A percentile compares a stretch with the other conserved stretches of the same genome.
Conservation (phyloP, 768 basidiomycete genomes). For the Lactifluus subvellereus region DNA sequence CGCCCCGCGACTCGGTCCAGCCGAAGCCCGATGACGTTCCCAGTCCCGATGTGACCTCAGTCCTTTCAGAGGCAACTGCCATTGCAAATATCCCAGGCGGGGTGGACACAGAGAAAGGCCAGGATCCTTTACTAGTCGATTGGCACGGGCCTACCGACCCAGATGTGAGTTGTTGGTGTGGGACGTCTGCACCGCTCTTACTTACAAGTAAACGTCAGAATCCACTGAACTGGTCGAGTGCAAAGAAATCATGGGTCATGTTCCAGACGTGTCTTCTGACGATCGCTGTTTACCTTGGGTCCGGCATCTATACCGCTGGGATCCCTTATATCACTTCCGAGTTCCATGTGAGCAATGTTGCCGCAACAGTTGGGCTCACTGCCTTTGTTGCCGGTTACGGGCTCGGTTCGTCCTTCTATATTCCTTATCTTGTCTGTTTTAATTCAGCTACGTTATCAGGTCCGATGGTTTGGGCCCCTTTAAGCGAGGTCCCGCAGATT, state of each 20-base stretch:
- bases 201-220: neutral
- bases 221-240: slow-evolving; percentile 30
- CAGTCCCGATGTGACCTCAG: neutral
- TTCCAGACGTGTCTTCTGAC: slow-evolving; percentile 33
- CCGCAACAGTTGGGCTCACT: slow-evolving; percentile 31
- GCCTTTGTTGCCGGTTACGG: slow-evolving; percentile 29
- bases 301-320: slow-evolving; percentile 32
- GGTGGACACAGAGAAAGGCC: slow-evolving; percentile 13
- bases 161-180: slow-evolving; percentile 9
- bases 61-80: neutral
- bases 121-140: slow-evolving; percentile 26
- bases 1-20: neutral
- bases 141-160: slow-evolving; percentile 28
- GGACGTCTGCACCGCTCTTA: no score
- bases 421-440: neutral
- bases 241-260: slow-evolving; percentile 31
- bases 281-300: slow-evolving; percentile 34
- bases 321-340: slow-evolving; percentile 28
- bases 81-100: neutral
- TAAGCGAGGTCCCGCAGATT: slow-evolving; percentile 32
- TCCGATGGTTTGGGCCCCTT: slow-evolving; percentile 31
- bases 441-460: slow-evolving; percentile 10
- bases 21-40: neutral
- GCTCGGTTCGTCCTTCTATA: slow-evolving; percentile 18
- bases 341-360: slow-evolving; percentile 30